Percentiles rank a stretch among this genome's conserved stretches.
Conservation (phyloP, 768 basidiomycete species). For the Suillus plorans region DNA sequence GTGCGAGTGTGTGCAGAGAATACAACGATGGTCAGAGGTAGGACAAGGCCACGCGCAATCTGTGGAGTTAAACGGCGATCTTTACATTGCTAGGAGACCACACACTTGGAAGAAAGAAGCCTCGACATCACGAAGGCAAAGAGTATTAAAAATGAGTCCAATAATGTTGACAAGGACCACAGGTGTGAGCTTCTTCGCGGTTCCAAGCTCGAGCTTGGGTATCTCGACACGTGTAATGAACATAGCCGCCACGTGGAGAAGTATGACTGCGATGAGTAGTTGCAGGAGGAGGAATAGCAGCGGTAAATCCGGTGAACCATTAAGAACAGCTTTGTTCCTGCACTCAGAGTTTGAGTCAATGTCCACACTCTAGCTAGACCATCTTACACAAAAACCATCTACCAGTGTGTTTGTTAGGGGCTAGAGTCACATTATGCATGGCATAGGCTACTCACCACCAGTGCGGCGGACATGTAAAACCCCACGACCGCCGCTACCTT, state of each 20-base stretch:
- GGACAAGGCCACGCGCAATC: slow-evolving; percentile 83
- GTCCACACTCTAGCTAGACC: background rate
- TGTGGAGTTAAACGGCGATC: slow-evolving; percentile 26
- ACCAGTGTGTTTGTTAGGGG: slow-evolving; percentile 3
- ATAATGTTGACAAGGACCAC: slow-evolving; percentile 70
- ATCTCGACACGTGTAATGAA: slow-evolving; percentile 53
- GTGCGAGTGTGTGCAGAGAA: slow-evolving; percentile 60
- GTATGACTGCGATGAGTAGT: slow-evolving; percentile 64
- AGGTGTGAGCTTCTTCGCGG: slow-evolving; percentile 58
- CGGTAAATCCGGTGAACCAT: slow-evolving; percentile 62
- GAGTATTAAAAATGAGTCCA: slow-evolving; percentile 76
- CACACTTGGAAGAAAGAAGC: slow-evolving; percentile 78
- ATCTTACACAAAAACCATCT: slow-evolving; percentile 53
- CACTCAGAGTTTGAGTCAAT: slow-evolving; percentile 1
- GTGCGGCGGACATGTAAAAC: slow-evolving; percentile 77
- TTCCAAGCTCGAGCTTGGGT: slow-evolving; percentile 50
- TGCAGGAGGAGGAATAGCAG: slow-evolving; percentile 68
- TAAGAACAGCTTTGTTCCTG: slow-evolving; percentile 79
- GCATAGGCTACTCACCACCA: slow-evolving; percentile 52
- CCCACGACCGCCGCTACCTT: slow-evolving; percentile 69
- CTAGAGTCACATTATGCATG: slow-evolving; percentile 2
- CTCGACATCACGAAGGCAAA: slow-evolving; percentile 76
- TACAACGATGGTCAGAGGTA: slow-evolving; percentile 79
- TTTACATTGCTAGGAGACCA: background rate
- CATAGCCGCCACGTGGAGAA: slow-evolving; percentile 56